Conservation (phyloP, 768 basidiomycete genomes). For the Clathrus columnatus region DNA sequence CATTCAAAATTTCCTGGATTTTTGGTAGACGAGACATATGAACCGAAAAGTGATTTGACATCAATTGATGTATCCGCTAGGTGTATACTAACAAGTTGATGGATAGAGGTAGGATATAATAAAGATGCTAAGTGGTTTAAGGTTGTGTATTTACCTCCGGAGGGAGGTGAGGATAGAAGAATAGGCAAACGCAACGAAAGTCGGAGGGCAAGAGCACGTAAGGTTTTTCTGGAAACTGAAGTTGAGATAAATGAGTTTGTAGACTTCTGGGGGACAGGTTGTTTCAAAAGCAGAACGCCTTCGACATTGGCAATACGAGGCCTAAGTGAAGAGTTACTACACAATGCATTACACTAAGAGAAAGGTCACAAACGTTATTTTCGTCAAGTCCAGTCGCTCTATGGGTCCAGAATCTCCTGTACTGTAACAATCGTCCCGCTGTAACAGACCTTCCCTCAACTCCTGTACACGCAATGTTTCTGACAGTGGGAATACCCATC, state of each 20-base stretch:
- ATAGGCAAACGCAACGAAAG: conserved; percentile 64
- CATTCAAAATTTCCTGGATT: conserved; percentile 88
- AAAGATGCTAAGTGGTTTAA: conserved; percentile 65
- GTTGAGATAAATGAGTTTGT: conserved; percentile 51
- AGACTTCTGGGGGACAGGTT: conserved; percentile 22
- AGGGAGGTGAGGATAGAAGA: conserved; percentile 77
- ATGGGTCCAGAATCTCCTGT: conserved; percentile 26
- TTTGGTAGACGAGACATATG: conserved; percentile 80
- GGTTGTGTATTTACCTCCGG: conserved; percentile 79
- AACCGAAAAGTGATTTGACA: conserved; percentile 85
- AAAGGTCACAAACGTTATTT: conserved; percentile 43
- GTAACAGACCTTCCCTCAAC: conserved; percentile 38
- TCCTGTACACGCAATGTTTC: conserved; percentile 56
- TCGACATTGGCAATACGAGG: conserved; percentile 51
- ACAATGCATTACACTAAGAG: neutral
- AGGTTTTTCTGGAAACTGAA: conserved; percentile 44
- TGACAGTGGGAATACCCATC: conserved; percentile 71
- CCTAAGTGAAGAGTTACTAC: conserved; percentile 29
- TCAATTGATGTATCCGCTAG: conserved; percentile 94
- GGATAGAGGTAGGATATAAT: conserved; percentile 46
- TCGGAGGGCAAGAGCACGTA: conserved; percentile 55
- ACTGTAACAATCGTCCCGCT: conserved; percentile 39
- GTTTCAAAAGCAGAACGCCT: conserved; percentile 56
- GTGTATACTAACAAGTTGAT: conserved; percentile 77
- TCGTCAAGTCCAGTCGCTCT: conserved; percentile 31